A percentile compares a stretch with the other conserved stretches of the same genome.
These are phyloP conservation scores for Paramyrothecium sp. DNA, from an alignment of 2,329 filamentous ascomycete species.

Conservation along the genomic window DNA sequence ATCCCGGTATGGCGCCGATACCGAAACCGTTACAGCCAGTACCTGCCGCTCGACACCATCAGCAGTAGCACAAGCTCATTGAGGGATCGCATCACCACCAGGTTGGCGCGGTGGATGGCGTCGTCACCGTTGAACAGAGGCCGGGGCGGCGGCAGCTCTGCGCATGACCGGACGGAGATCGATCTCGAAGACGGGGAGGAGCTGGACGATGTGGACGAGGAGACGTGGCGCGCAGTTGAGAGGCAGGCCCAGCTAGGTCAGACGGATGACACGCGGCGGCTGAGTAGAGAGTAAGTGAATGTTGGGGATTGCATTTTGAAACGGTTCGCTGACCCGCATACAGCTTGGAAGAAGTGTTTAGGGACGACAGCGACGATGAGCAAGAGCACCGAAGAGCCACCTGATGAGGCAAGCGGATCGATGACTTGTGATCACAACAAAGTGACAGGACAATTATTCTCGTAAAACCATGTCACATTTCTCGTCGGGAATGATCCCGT, in stretches of 20 bases:
- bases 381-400: constrained; percentile 5
- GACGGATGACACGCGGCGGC: constrained; percentile 53
- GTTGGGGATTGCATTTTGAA: not conserved
- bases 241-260: constrained; percentile 28
- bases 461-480: not conserved
- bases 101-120: constrained; percentile 26
- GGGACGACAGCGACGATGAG: constrained; percentile 43
- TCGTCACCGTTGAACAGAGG: constrained; percentile 49
- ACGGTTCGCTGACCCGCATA: constrained; percentile 11
- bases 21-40: constrained; percentile 69
- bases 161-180: constrained; percentile 41
- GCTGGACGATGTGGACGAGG: constrained; percentile 57
- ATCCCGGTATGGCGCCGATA: constrained; percentile 70
- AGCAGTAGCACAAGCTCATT: constrained; percentile 55
- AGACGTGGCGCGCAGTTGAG: constrained; percentile 40
- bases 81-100: constrained; percentile 44
- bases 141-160: constrained; percentile 37
- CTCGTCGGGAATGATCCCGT: not conserved
- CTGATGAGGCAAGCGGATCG: not conserved
- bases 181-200: constrained; percentile 69
- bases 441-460: not conserved
- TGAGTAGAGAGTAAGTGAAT: constrained; percentile 68
- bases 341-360: constrained; percentile 58
- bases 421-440: not conserved
- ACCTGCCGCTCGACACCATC: constrained; percentile 67